Base-by-base conservation (phyloP, 371 early-diverging fungal genomes). In the Entomophthora muscae region DNA sequence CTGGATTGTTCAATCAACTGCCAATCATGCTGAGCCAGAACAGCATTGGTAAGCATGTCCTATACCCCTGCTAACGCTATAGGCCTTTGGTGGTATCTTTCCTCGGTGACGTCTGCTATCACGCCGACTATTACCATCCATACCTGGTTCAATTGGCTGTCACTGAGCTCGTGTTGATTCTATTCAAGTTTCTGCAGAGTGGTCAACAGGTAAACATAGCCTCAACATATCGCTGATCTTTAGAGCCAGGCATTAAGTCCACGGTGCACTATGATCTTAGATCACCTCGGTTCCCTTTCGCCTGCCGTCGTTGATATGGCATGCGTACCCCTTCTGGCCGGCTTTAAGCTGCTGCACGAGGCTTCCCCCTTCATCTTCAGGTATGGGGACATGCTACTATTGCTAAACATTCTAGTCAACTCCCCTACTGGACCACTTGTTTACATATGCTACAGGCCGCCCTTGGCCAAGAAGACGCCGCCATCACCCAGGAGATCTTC, bases 91-190 rank as follows among this genome's bases (percentile, higher is more conserved):
- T 62, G 28, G 17, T 62, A 23, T 52, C 62, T 12, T 62, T 62
- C 62, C 53, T 62, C 7, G 62, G 52, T 29, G 62, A 62, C 28
- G 53, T 62, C 10, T 52, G 42, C 28, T 62, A 62, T n/a, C 62
- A 62, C n/a, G 62, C 62, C 13, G 62, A 62, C 5, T 51, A 52
- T 22, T 62, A 62, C 29, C 53, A 62, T 29, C 62, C 62, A 5
- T 62, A 62, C 53, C 17, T 62, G 17, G 29, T 62, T 5, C 52
- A 62, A 29, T 30, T 23, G 21, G 62, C 53, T 2, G 51, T 62
- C 13, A 22, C 28, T 27, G 42, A 62, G 28, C 24, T 62, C 21
- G 17, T 62, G 53, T 5, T 52, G 13, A 51, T 62, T 29, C 27
- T 62, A 28, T n/a, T 52, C 10, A 31, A 31, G 31, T 12, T 31